Base-by-base conservation (phyloP, 352 stramenopile species). In the Phytophthora hybrid region DNA sequence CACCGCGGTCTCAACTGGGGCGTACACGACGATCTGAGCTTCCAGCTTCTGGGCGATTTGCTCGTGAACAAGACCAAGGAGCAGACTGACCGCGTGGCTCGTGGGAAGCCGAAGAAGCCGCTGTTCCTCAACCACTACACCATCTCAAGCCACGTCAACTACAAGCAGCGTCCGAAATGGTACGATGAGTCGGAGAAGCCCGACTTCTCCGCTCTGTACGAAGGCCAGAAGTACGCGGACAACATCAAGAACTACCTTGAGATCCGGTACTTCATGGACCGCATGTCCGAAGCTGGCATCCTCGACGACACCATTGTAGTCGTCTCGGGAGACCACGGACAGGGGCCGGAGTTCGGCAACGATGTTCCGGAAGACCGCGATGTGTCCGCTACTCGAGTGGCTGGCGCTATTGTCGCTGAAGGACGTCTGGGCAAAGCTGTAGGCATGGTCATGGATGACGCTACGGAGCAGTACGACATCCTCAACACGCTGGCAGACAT, bases 101-200 rank as follows among this genome's bases (percentile, higher is more conserved):
- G 16, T 2, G 70, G 69, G 0, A 23, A 81, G 10, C 31, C 58
- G 3, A 85, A 82, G 64, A 66, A 76, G 53, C 79, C 82, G 11
- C 76, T 83, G 26, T 89, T 85, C 64, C 58, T 87, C 21, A 87
- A 73, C 8, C 78, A 84, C 53, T 88, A 86, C 66, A 86, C 82
- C 29, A 89, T 89, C 70, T 86, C 78, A 13, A 87, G 78, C 57
- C 82, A 90, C 73, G 71, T 71, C 16, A 64, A 70, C 34, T 89
- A 77, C 62, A 57, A 62, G 14, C 53, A 74, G 1, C 66, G 66
- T 3, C 78, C 82, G 1, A 68, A 76, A 51, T 86, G 82, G 82
- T 85, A 78, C 59, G 34, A 73, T 0, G 26, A 76, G 4, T 6
- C 31, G 0, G 59, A 78, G 5, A 67, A 83, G 16, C 79, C 80